These are phyloP conservation scores for Wickerhamiella slavikovae DNA, from an alignment of 805 yeast genomes.

Conservation along the genomic window DNA sequence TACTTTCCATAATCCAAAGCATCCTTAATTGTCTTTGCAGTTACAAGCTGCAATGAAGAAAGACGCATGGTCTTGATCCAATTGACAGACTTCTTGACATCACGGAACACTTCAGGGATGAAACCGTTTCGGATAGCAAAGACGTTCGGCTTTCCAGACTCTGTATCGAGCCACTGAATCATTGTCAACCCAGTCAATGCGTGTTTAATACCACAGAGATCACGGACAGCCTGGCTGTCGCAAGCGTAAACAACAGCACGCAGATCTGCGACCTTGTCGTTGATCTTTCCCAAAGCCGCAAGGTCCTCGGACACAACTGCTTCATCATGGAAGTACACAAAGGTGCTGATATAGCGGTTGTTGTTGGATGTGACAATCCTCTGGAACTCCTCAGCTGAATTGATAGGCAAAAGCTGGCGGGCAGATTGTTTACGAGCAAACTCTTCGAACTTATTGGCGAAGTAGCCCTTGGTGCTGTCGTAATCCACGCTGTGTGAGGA, in stretches of 20 bases:
- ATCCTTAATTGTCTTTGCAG: neutral
- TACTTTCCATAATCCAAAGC: conserved; percentile 1
- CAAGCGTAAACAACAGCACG: conserved; percentile 9
- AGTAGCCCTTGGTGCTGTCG: conserved; percentile 14
- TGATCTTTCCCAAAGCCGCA: conserved; percentile 17
- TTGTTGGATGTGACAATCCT: conserved; percentile 10
- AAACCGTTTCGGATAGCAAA: conserved; percentile 6
- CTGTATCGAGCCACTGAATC: conserved; percentile 6
- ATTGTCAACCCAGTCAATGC: conserved; percentile 8
- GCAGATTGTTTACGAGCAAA: conserved; percentile 15
- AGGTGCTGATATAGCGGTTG: conserved; percentile 13
- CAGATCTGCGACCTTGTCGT: conserved; percentile 8
- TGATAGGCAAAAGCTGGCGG: conserved; percentile 14
- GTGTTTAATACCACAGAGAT: conserved; percentile 1
- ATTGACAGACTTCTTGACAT: conserved; percentile 2
- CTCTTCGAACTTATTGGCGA: conserved; percentile 16
- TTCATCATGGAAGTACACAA: conserved; percentile 22
- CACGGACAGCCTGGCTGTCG: conserved; percentile 4
- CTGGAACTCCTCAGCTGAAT: conserved; percentile 10
- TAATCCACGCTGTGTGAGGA: conserved; percentile 7
- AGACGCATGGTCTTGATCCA: conserved; percentile 3
- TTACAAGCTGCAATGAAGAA: conserved; percentile 1
- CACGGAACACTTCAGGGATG: conserved; percentile 9
- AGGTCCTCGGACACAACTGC: conserved; percentile 21
- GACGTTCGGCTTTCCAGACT: neutral